Conservation (phyloP, 1,284 basidiomycete genomes). For the Anthracocystis panici-leucophaei region DNA sequence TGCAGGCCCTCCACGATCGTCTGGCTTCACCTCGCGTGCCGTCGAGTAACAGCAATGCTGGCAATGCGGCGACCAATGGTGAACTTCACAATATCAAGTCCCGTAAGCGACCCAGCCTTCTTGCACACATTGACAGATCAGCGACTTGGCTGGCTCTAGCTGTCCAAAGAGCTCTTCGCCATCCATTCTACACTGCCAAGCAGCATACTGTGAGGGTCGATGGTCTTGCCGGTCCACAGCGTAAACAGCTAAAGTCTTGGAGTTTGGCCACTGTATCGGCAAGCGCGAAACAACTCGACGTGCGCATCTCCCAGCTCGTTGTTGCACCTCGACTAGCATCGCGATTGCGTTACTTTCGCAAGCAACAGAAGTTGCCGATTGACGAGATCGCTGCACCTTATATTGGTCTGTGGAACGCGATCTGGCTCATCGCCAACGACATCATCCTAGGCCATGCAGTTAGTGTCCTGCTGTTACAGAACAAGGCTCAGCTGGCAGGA, state of each 20-base stretch:
- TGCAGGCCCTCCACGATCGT: slow-evolving; percentile 10
- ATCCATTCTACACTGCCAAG: slow-evolving; percentile 13
- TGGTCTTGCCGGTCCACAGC: slow-evolving; percentile 9
- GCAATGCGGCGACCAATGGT: neutral
- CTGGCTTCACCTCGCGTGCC: neutral
- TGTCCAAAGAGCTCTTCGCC: slow-evolving; percentile 14
- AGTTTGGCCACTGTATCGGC: slow-evolving; percentile 39
- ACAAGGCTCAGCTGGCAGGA: slow-evolving; percentile 13
- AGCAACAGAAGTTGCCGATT: slow-evolving; percentile 22
- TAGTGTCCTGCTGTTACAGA: slow-evolving; percentile 70
- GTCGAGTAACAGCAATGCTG: neutral
- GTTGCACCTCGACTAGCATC: slow-evolving; percentile 67
- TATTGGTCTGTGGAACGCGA: slow-evolving; percentile 84
- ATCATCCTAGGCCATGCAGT: slow-evolving; percentile 82
- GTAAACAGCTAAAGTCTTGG: slow-evolving; percentile 9
- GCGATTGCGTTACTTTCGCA: slow-evolving; percentile 24
- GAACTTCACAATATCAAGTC: neutral
- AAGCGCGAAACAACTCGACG: slow-evolving; percentile 69
- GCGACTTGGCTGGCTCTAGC: slow-evolving; percentile 14
- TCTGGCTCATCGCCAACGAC: slow-evolving; percentile 93
- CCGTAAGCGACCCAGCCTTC: neutral
- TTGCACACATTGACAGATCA: neutral
- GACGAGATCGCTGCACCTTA: slow-evolving; percentile 31
- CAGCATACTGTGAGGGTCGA: slow-evolving; percentile 14
- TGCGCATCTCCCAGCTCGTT: slow-evolving; percentile 69